These are phyloP conservation scores for Rhizoclosmatium sp. DNA, from an alignment of 192 early-diverging fungal genomes.

Conservation along the genomic window DNA sequence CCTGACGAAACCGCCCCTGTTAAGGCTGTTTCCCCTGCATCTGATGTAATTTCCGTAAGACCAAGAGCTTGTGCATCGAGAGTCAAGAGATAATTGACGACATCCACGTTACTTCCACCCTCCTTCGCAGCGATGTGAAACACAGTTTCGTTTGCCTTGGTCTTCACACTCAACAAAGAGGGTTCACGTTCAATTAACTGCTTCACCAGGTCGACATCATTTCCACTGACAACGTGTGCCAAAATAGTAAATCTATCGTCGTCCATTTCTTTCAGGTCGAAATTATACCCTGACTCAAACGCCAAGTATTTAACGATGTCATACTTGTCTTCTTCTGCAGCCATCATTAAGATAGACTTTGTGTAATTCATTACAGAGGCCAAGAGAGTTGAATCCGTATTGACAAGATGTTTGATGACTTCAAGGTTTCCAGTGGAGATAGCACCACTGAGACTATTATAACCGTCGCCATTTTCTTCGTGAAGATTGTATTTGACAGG, in stretches of 20 bases:
- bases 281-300: background rate
- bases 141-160: background rate
- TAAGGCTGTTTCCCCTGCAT: too few relatives aligned
- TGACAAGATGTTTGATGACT: constrained; percentile 4
- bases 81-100: too few relatives aligned
- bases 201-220: background rate
- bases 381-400: background rate
- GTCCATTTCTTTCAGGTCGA: constrained; percentile 9
- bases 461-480: background rate
- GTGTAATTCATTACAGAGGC: background rate
- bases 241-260: background rate
- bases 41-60: too few relatives aligned
- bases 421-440: background rate
- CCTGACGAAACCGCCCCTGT: too few relatives aligned
- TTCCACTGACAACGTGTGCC: background rate
- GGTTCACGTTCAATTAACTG: background rate
- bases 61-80: too few relatives aligned
- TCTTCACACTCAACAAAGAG: background rate
- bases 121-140: too few relatives aligned
- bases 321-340: background rate
- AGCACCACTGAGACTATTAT: background rate
- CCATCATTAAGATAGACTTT: background rate
- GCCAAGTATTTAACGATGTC: constrained; percentile 5
- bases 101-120: too few relatives aligned
- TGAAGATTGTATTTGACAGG: constrained; percentile 8